Percentiles rank a stretch among this genome's conserved stretches.
These are phyloP conservation scores for Endogone sp. DNA, from an alignment of 192 early-diverging fungal genomes.

Conservation along the genomic window DNA sequence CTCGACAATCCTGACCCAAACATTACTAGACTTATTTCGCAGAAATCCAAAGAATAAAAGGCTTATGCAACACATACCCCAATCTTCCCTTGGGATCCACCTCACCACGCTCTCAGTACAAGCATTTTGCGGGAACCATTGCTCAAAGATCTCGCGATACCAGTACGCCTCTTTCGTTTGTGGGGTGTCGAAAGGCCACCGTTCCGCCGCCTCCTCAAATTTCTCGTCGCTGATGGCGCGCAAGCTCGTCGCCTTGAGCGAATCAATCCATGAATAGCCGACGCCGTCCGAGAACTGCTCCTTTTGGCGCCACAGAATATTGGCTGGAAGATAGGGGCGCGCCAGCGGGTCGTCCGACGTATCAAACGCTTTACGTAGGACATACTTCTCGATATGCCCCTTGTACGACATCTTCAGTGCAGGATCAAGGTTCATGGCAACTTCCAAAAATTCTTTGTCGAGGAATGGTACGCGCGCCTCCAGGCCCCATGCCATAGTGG, in stretches of 20 bases:
- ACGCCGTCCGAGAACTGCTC: conserved; percentile 99
- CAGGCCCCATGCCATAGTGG: conserved; percentile 99
- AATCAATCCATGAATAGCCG: conserved; percentile 97
- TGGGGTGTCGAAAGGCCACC: conserved; percentile 88
- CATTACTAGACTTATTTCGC: too few species aligned
- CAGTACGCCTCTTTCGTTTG: conserved; percentile 95
- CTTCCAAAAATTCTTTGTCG: conserved; percentile 89
- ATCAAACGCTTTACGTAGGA: conserved; percentile 95
- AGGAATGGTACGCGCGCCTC: conserved; percentile 98
- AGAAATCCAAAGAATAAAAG: conserved; percentile 2
- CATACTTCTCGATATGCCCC: conserved; percentile 90
- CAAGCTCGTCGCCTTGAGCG: conserved; percentile 75
- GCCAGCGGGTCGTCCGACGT: conserved; percentile 64
- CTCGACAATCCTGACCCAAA: too few species aligned
- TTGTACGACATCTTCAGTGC: conserved; percentile 76
- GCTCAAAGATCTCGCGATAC: conserved; percentile 93
- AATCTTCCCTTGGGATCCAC: conserved; percentile 96
- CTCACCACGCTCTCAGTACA: conserved; percentile 88
- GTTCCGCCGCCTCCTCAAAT: conserved; percentile 59
- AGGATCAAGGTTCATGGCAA: conserved; percentile 85
- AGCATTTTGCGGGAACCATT: conserved; percentile 87
- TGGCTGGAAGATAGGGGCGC: conserved; percentile 80
- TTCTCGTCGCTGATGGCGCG: conserved; percentile 72
- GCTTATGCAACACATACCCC: conserved; percentile 44
- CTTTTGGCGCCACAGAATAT: conserved; percentile 97